Base-by-base conservation (phyloP, 192 early-diverging fungal genomes). In the Coemansia sp. region DNA sequence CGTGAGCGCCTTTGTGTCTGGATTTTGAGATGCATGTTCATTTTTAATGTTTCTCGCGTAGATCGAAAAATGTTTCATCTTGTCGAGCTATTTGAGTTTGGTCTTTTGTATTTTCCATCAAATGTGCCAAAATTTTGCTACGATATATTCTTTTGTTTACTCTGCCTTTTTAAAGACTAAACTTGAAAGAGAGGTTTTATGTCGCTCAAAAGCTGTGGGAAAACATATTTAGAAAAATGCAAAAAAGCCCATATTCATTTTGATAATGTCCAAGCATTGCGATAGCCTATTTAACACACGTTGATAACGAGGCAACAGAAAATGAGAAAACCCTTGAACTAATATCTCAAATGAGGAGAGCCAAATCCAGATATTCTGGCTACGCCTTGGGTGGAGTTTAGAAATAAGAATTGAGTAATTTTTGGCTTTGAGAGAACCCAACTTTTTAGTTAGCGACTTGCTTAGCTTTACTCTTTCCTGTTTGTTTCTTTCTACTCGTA, bases 31-130 rank as follows among this genome's bases (percentile, higher is more conserved):
- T 25, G 33, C 55, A 51, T 23, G 32, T 31, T 31, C 27, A 46
- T 54, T 23, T 27, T 21, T 31, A 51, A 57, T 20, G 3, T 4
- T 32, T 46, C 62, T 62, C 51, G 68, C 59, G 27, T 23, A 70
- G n/a, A 70, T 2, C 9, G 27, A 57, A 70, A 0, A 22, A 6
- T 51, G 32, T 52, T n/a, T 21, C 20, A 21, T 29, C n/a, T 52
- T 54, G 54, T 60, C 66, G 66, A 55, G 63, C 68, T 70, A 70
- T 69, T 64, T 70, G 68, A 70, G 68, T 70, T 70, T 70, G 68
- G 68, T 46, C 61, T 20, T 70, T 36, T 51, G 23, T 51, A 22
- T 29, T 19, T 59, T 50, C 20, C 9, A 56, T 70, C 54, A 24
- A 6, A 46, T 70, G 68, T 33, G 68, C 54, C 68, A 70, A 70